Percentiles rank a stretch among this genome's conserved stretches.
These are phyloP conservation scores for Misopates orontium DNA, from an alignment of 257 asterid species.

Conservation along the genomic window DNA sequence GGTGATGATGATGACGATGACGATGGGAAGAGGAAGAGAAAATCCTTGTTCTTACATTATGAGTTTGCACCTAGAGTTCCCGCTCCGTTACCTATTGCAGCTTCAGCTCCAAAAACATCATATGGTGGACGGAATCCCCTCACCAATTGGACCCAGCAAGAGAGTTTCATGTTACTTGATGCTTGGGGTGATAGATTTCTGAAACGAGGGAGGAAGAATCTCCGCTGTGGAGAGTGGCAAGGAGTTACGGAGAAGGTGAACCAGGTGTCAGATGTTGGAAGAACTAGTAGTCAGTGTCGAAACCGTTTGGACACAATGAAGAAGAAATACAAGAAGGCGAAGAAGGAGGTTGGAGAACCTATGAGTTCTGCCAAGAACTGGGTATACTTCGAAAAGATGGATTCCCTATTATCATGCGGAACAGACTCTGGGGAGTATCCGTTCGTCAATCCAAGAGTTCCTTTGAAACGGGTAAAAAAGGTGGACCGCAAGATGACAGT, in stretches of 20 bases:
- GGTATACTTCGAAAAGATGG: slow-evolving; percentile 86
- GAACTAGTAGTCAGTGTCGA: slow-evolving; percentile 89
- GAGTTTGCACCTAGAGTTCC: slow-evolving; percentile 84
- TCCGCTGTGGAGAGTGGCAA: slow-evolving; percentile 92
- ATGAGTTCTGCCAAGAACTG: slow-evolving; percentile 46
- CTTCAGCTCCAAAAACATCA: slow-evolving; percentile 46
- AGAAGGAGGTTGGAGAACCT: slow-evolving; percentile 43
- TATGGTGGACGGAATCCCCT: slow-evolving; percentile 79
- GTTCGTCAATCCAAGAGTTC: slow-evolving; percentile 56
- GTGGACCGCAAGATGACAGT: slow-evolving; percentile 81
- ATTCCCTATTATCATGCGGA: slow-evolving; percentile 59
- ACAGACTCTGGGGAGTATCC: slow-evolving; percentile 67
- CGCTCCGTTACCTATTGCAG: slow-evolving; percentile 34
- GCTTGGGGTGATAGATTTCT: slow-evolving; percentile 91
- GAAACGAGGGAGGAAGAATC: slow-evolving; percentile 86
- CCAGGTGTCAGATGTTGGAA: slow-evolving; percentile 59
- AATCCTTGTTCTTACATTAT: slow-evolving; percentile 43
- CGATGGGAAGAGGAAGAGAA: slow-evolving; percentile 55
- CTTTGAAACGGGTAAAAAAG: slow-evolving; percentile 55
- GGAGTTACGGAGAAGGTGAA: slow-evolving; percentile 85
- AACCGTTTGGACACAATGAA: slow-evolving; percentile 89
- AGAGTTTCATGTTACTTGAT: slow-evolving; percentile 63
- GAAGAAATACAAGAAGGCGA: slow-evolving; percentile 94
- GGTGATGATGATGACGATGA: slow-evolving; percentile 45
- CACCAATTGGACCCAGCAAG: slow-evolving; percentile 90